Evolutionary conservation across 1,284 basidiomycete genomes (phyloP), one percentile per base, ranked within the genome.

Genomic region (Gyrodon tennesseensis): DNA sequence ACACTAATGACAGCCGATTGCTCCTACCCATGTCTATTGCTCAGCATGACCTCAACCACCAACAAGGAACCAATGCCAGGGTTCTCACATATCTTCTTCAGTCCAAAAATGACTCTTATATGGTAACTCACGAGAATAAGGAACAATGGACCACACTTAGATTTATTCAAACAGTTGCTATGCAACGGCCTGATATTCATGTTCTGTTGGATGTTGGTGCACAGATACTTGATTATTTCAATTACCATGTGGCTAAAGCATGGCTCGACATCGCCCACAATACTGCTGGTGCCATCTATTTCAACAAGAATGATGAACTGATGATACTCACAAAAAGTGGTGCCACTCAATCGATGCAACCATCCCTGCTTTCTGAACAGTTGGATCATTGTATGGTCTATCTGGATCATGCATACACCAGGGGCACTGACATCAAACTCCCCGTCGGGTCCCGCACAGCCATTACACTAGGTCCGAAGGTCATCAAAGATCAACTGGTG

Each of bases 201-300:
- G 81, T 84, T 2, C 68, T 85, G 23, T 70, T 85, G 8, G 84
- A 85, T 60, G 82, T 85, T 16, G 84, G 84, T 0, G 84, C 84
- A 4, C 84, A 84, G 67, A 82, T 85, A 64, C 74, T 86, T 16
- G 83, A 85, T 44, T 60, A 81, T 44, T 70, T 73, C 27, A 86
- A 83, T 61, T 46, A 64, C 2, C 71, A 80, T 21, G 63, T 85
- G 3, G 81, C 76, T 0, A 44, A 62, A 39, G 52, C 63, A 5
- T 85, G 84, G 84, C 74, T 85, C 5, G 27, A n/a, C n/a, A 25
- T 54, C 12, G 18, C 18, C 9, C n/a, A 4, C 4, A 34, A 54
- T 39, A 4, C 78, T 19, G 68, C 71, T 37, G 84, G 81, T 0
- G 80, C 79, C 0, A 71, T 85, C 12, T 86, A 79, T 68, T 83